Evolutionary conservation across 495 filamentous ascomycete genomes (phyloP), one percentile per base, ranked within the genome.

Genomic region (Aspergillus olivimuriae): DNA sequence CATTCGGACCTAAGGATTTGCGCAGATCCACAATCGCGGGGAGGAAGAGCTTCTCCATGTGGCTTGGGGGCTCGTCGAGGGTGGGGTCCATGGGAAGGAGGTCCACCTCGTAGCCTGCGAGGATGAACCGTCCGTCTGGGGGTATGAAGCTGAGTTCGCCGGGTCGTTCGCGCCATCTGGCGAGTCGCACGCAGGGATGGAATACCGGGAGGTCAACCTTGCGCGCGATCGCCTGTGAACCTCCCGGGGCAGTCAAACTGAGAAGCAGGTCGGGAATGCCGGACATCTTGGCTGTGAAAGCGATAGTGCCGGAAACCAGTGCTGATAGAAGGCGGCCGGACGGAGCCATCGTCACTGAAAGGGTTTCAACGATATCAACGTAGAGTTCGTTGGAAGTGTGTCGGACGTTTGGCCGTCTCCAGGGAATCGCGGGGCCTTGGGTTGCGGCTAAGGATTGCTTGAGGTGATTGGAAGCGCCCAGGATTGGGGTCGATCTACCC

Each of bases 381-480:
- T 99, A 97, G 24, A 99, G 77, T 63, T 97, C 91, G 64, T 96
- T 97, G 37, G 85, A 91, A 4, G 90, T 97, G 61, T 99, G 94
- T 7, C 89, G 81, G 43, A 99, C 92, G 55, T 92, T 94, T 26
- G 89, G 77, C 22, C 89, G 77, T 35, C 92, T 79, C 92, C 92
- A 99, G 4, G 89, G 89, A 40, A 86, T 82, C 9, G 82, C 72
- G 36, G 72, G 74, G 32, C 74, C 74, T 31, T 61, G 65, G 11
- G 60, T 51, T 31, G 61, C 61, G 24, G 59, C 53, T 37, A 72
- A 57, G 39, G 66, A 71, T 47, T 72, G 72, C 43, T 73, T 72
- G 32, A 76, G 53, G 14, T 66, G 53, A 44, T 69, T 70, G 9
- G 63, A 40, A 6, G 69, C 55, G 12, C 67, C 55, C 26, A 69